Base-by-base conservation (phyloP, 2,329 filamentous ascomycete species). In the Ilyonectria sp. region DNA sequence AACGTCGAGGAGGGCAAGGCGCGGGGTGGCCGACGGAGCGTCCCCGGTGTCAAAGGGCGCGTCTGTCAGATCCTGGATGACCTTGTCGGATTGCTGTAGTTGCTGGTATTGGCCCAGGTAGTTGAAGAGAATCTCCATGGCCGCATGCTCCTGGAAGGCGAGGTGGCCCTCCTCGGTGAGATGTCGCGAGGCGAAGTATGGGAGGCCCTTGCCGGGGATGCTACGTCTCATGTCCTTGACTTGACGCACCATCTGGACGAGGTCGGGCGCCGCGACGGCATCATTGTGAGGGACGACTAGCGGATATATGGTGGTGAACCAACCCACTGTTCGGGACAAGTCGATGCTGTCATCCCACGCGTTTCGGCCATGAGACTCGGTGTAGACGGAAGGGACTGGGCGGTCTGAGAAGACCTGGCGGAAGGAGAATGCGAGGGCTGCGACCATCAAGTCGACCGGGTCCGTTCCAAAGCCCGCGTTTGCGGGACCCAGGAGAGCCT, bases 361-460 rank as follows among this genome's bases (percentile, higher is more conserved):
- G 40, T 80, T 77, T 33, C 79, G 71, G 10, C 78, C 79, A 47
- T 80, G 78, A 6, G 72, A 74, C 55, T 80, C 78, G n/a, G 49
- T 73, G 53, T 73, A 77, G 1, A 80, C 60, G 6, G 67, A 46
- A 6, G 77, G 77, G 1, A 50, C 9, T 4, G 60, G 19, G 9
- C 75, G 68, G 53, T 77, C 73, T 0, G 43, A 10, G 49, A 80
- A 80, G 2, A 59, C 57, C 9, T 50, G 29, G 7, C 19, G 17
- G 40, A 79, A 78, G 0, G 60, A 68, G 23, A 59, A 57, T 4
- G 70, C 19, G 6, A 75, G 40, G 13, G 73, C 71, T 11, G 75
- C 73, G 2, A 78, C 60, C 6, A 79, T 58, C 21, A 79, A 62
- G 23, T 79, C 78, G 19, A 77, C 60, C 2, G 75, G 70, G 15